phyloP scores from a whole-genome alignment of 208 protist species.

The Acanthamoeba castellanii region DNA sequence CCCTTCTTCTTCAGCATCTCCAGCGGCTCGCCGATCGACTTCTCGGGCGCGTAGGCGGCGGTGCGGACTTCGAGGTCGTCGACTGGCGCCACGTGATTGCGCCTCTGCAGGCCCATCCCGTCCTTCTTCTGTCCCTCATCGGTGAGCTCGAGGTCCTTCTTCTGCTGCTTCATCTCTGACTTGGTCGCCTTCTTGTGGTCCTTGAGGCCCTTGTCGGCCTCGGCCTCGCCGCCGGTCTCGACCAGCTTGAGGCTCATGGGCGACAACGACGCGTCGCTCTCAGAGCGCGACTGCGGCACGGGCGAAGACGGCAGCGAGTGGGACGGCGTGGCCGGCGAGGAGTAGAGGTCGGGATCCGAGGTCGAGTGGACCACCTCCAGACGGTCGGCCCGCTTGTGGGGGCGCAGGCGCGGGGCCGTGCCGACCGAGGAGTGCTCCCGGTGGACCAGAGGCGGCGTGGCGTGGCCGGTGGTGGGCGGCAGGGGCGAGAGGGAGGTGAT shows the following conservation, averaged over 20 bases:
- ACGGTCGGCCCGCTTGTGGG: background rate
- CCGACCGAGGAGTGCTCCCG: background rate
- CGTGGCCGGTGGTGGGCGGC: conserved; percentile 32
- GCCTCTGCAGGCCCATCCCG: background rate
- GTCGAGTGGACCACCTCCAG: conserved; percentile 33
- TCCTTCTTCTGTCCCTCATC: conserved; percentile 10
- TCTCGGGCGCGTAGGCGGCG: background rate
- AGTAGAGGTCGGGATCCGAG: conserved; percentile 25
- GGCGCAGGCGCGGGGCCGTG: background rate
- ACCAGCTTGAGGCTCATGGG: conserved; percentile 64
- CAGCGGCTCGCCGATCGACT: background rate
- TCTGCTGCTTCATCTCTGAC: background rate
- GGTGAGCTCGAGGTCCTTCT: background rate
- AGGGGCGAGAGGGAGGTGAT: conserved; percentile 27
- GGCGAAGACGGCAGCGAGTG: conserved; percentile 1
- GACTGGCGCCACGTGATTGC: background rate
- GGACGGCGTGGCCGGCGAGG: background rate
- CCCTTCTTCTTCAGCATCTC: background rate
- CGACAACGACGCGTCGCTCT: background rate
- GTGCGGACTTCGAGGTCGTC: background rate
- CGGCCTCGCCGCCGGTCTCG: conserved; percentile 26
- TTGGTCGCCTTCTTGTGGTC: conserved; percentile 62
- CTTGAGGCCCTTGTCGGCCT: background rate
- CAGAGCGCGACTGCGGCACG: background rate
- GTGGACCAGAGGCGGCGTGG: conserved; percentile 36